These are phyloP conservation scores for Metschnikowia similis DNA, from an alignment of 805 yeast species.

Conservation along the genomic window DNA sequence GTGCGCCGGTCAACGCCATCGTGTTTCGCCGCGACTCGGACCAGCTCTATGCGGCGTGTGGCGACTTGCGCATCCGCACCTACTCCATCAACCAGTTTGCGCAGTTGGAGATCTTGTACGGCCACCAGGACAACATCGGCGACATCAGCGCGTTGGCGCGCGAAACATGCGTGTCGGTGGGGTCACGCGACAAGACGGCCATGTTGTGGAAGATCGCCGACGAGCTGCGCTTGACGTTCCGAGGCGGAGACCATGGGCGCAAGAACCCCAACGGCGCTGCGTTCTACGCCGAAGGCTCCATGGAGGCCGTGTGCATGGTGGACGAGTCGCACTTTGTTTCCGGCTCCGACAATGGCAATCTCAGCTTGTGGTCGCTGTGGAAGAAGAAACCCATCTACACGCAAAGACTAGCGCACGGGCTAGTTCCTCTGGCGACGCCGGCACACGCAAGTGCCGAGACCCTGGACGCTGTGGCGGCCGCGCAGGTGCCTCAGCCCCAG, in stretches of 20 bases:
- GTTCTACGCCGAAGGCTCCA: constrained; percentile 70
- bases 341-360: constrained; percentile 90
- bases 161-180: constrained; percentile 95
- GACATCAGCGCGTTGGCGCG: constrained; percentile 77
- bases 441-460: constrained; percentile 43
- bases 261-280: constrained; percentile 17
- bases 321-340: constrained; percentile 93
- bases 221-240: constrained; percentile 87
- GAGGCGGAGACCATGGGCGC: constrained; percentile 71
- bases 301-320: constrained; percentile 84
- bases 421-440: constrained; percentile 44
- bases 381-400: constrained; percentile 83
- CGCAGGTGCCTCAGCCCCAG: constrained; percentile 63
- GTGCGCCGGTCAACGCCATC: constrained; percentile 68
- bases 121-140: constrained; percentile 87
- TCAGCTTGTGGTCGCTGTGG: constrained; percentile 84
- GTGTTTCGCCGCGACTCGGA: constrained; percentile 77
- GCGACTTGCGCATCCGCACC: constrained; percentile 85
- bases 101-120: constrained; percentile 86
- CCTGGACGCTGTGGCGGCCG: constrained; percentile 45
- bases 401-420: constrained; percentile 73
- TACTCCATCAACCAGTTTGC: constrained; percentile 82
- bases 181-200: constrained; percentile 90
- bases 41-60: constrained; percentile 88
- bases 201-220: constrained; percentile 97